phyloP scores from a whole-genome alignment of 257 asterid species.

The Eucommia ulmoides region DNA sequence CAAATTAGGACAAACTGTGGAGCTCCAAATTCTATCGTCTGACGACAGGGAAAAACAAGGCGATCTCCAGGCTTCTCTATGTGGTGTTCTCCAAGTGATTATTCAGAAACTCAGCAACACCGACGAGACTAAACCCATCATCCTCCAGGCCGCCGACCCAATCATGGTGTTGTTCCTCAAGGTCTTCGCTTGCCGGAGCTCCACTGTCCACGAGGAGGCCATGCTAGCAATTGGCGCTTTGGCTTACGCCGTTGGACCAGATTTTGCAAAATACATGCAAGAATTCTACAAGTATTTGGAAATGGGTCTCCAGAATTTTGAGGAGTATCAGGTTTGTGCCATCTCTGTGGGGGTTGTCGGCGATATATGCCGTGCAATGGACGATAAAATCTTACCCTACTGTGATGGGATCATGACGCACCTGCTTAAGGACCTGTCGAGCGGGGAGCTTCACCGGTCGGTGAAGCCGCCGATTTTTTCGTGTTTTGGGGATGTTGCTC shows the following conservation, averaged over 20 bases:
- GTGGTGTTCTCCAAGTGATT: conserved; percentile 79
- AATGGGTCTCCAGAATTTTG: conserved; percentile 83
- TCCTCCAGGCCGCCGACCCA: conserved; percentile 66
- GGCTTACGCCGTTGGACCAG: conserved; percentile 61
- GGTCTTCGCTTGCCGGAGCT: conserved; percentile 70
- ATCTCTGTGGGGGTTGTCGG: conserved; percentile 90
- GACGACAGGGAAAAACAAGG: conserved; percentile 85
- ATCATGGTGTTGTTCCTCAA: conserved; percentile 62
- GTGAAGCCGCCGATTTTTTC: conserved; percentile 83
- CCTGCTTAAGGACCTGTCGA: conserved; percentile 64
- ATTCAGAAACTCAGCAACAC: conserved; percentile 59
- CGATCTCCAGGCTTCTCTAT: conserved; percentile 74
- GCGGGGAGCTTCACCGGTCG: conserved; percentile 54
- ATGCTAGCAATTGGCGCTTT: conserved; percentile 93
- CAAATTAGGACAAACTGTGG: conserved; percentile 49
- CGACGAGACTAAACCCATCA: conserved; percentile 44
- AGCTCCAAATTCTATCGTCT: conserved; percentile 44
- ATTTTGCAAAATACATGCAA: conserved; percentile 61
- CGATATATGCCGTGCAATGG: conserved; percentile 73
- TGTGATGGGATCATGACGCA: conserved; percentile 74
- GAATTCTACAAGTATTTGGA: conserved; percentile 62
- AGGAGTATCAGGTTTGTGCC: conserved; percentile 78
- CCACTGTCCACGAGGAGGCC: conserved; percentile 86
- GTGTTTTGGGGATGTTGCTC: conserved; percentile 90
- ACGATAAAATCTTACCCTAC: conserved; percentile 56